Base-by-base conservation (phyloP, 2,329 filamentous ascomycete genomes). In the Anisogramma anomala region DNA sequence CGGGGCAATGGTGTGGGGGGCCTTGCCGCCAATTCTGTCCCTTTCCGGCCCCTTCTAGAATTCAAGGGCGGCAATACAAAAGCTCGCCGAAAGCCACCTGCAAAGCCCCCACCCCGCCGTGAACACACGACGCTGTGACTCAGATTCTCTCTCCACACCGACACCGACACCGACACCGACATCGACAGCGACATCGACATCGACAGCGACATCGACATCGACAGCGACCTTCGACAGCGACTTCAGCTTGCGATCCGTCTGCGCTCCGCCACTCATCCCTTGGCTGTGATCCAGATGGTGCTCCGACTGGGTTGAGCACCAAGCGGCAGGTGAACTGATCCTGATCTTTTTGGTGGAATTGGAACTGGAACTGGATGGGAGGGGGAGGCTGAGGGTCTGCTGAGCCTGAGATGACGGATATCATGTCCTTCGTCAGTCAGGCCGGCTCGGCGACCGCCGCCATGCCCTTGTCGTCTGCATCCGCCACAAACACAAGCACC, bases 371-470 rank as follows among this genome's bases (percentile, higher is more conserved):
- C n/a, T n/a, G n/a, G n/a, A n/a, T n/a, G n/a, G n/a, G n/a, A n/a
- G n/a, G n/a, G n/a, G n/a, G n/a, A n/a, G n/a, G n/a, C n/a, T n/a
- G n/a, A n/a, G n/a, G n/a, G n/a, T n/a, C n/a, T n/a, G n/a, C n/a
- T n/a, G n/a, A n/a, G n/a, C n/a, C n/a, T n/a, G n/a, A n/a, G n/a
- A n/a, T n/a, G n/a, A n/a, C n/a, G n/a, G n/a, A n/a, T n/a, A n/a
- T n/a, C n/a, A n/a, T 47, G 44, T 44, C 44, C 41, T 36, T 38
- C 25, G 39, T 36, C 18, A 43, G 36, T 33, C 41, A 43, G 34
- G 41, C 40, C 44, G 39, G 36, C 22, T 14, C 22, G 20, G 27
- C 46, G 30, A 42, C 45, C 33, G n/a, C n/a, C n/a, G n/a, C n/a
- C n/a, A n/a, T n/a, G n/a, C n/a, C n/a, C n/a, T n/a, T n/a, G n/a